These are phyloP conservation scores for Volvox africanus DNA, from an alignment of 139 green algal genomes.

Conservation along the genomic window DNA sequence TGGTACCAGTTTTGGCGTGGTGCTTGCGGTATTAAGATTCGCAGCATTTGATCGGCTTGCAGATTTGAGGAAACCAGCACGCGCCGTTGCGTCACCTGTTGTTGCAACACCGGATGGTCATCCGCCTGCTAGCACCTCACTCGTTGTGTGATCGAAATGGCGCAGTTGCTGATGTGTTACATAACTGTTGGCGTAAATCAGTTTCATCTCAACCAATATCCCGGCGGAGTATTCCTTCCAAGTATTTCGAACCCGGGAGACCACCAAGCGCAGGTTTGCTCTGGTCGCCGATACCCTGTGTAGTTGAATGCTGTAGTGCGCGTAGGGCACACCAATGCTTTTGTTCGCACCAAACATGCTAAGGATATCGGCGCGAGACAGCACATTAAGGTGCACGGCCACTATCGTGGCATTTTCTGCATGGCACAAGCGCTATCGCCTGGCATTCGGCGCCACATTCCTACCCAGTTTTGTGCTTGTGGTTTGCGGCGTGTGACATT, in stretches of 20 bases:
- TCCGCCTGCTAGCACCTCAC: neutral
- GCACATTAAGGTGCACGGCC: neutral
- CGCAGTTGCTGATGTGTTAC: slow-evolving; percentile 11
- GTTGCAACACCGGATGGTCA: neutral
- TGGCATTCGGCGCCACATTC: neutral
- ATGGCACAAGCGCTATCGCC: neutral
- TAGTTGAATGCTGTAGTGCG: neutral
- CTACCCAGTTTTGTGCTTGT: neutral
- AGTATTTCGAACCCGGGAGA: neutral
- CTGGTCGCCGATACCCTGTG: neutral
- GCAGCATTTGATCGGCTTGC: slow-evolving; percentile 17
- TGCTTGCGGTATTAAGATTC: slow-evolving; percentile 4
- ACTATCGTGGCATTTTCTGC: neutral
- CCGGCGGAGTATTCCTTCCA: neutral
- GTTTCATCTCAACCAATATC: slow-evolving; percentile 15
- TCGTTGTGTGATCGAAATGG: slow-evolving; percentile 13
- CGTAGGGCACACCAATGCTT: neutral
- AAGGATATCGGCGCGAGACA: neutral
- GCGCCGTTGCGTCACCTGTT: slow-evolving; percentile 12
- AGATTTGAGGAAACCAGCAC: neutral
- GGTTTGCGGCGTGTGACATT: neutral
- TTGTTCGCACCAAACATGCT: neutral
- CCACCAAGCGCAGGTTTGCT: slow-evolving; percentile 6
- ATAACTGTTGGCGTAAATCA: neutral
- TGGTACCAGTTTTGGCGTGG: slow-evolving; percentile 2